phyloP scores from a whole-genome alignment of 305 asterid genomes.

The Fraxinus xanthoxyloides region DNA sequence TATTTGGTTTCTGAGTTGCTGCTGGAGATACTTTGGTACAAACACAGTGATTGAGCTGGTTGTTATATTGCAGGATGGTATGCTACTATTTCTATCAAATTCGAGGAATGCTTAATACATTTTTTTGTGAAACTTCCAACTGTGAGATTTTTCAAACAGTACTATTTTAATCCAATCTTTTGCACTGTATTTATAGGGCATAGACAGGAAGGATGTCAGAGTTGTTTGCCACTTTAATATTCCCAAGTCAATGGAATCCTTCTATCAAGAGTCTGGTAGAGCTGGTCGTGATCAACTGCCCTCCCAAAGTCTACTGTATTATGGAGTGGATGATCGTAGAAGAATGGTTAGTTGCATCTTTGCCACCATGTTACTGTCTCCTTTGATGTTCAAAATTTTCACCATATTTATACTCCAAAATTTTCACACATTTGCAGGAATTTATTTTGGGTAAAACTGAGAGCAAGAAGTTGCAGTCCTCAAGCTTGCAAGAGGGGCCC shows the following conservation, averaged over 20 bases:
- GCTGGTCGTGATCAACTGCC: slow-evolving; percentile 99
- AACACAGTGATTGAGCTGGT: slow-evolving; percentile 37
- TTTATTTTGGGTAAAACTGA: slow-evolving; percentile 70
- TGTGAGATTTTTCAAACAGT: slow-evolving; percentile 17
- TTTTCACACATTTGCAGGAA: slow-evolving; percentile 48
- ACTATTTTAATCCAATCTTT: slow-evolving; percentile 8
- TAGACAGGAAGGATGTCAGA: slow-evolving; percentile 92
- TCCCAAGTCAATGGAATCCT: slow-evolving; percentile 96
- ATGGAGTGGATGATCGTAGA: slow-evolving; percentile 81
- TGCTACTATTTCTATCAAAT: slow-evolving; percentile 30
- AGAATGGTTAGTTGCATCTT: slow-evolving; percentile 58
- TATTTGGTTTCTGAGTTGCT: slow-evolving; percentile 30
- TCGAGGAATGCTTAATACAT: slow-evolving; percentile 10
- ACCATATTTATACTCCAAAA: slow-evolving; percentile 16
- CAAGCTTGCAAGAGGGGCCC: slow-evolving; percentile 53
- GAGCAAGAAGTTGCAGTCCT: slow-evolving; percentile 56
- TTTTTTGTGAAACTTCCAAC: slow-evolving; percentile 17
- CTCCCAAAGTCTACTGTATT: slow-evolving; percentile 81
- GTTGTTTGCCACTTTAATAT: slow-evolving; percentile 90
- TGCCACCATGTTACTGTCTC: slow-evolving; percentile 6
- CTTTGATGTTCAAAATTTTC: slow-evolving; percentile 8
- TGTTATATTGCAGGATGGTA: slow-evolving; percentile 85
- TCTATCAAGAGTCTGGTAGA: slow-evolving; percentile 99
- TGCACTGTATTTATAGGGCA: slow-evolving; percentile 55
- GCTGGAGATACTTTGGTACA: slow-evolving; percentile 48